Conservation (phyloP, 2,329 filamentous ascomycete genomes). For the Cordyceps javanica region DNA sequence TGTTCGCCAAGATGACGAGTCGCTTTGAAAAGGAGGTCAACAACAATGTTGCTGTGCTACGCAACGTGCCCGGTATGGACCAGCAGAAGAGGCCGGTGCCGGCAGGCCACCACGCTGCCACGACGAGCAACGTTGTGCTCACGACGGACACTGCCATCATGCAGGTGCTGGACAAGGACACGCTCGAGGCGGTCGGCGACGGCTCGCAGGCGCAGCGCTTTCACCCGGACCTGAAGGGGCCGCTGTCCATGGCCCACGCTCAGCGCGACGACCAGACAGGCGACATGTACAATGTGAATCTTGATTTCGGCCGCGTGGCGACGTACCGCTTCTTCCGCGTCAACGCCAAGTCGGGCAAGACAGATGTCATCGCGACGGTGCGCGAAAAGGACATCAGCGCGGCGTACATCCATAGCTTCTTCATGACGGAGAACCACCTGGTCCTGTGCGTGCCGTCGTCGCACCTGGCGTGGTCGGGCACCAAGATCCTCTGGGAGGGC, state of each 20-base stretch:
- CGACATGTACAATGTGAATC: conserved; percentile 69
- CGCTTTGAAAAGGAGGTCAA: conserved; percentile 37
- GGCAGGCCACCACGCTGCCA: conserved; percentile 23
- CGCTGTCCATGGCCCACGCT: conserved; percentile 58
- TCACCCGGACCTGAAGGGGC: conserved; percentile 60
- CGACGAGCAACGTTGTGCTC: conserved; percentile 16
- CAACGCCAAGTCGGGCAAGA: conserved; percentile 53
- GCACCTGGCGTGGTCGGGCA: conserved; percentile 46
- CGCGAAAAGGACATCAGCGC: conserved; percentile 28
- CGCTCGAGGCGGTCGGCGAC: conserved; percentile 59
- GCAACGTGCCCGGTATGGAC: conserved; percentile 19
- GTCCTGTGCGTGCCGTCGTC: conserved; percentile 63
- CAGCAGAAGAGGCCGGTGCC: background rate
- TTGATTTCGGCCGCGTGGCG: conserved; percentile 45
- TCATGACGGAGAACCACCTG: conserved; percentile 59
- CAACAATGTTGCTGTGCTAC: conserved; percentile 55
- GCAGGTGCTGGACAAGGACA: conserved; percentile 58
- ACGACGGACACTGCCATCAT: conserved; percentile 43
- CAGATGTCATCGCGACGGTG: conserved; percentile 60
- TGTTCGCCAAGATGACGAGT: conserved; percentile 60
- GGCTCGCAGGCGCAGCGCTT: conserved; percentile 46
- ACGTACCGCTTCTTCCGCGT: conserved; percentile 61
- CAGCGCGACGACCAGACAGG: conserved; percentile 61
- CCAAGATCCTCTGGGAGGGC: conserved; percentile 50
- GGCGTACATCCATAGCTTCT: conserved; percentile 69